Evolutionary conservation across 2,329 filamentous ascomycete species (phyloP), one percentile per base, ranked within the genome.

Genomic region (Fusarium sp.): DNA sequence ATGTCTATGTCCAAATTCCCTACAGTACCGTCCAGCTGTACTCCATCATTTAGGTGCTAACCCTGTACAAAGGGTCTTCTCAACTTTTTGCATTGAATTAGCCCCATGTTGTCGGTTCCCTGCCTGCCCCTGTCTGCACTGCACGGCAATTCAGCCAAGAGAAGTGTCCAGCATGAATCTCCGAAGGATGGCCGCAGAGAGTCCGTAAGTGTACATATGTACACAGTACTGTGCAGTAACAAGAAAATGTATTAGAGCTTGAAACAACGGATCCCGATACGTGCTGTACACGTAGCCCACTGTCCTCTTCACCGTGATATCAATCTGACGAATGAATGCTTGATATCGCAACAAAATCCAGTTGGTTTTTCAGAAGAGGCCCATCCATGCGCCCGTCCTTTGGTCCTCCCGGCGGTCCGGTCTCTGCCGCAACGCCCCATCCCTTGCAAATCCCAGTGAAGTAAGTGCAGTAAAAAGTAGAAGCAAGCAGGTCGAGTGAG

Each of bases 141-240:
- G 25, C 42, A 55, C 43, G 62, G 41, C 48, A 44, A 50, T 55
- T 48, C 58, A 63, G 49, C 58, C 58, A 55, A 55, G 65, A 58
- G 44, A 46, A 69, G 54, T 37, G 23, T 56, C 28, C 25, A 50
- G 43, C 50, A 59, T 55, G 63, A 68, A 65, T 49, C 63, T 56
- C 68, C 68, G 68, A 70, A 39, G 64, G 42, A 68, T 56, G 58
- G 55, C 67, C 67, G 68, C 30, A 59, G 50, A 68, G 49, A 58
- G 45, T 19, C 60, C 59, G 61, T n/a, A 45, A 31, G 23, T 52
- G 34, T 37, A n/a, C 7, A 16, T 16, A 31, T 30, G 28, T 31
- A 31, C 18, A 11, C 18, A 37, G 34, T 37, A 37, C 34, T 37
- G 18, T 37, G 48, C 30, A 58, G 43, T 31, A 28, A 45, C 31